Evolutionary conservation across 352 stramenopile species (phyloP), one percentile per base, ranked within the genome.

Genomic region (Peronospora farinosa): DNA sequence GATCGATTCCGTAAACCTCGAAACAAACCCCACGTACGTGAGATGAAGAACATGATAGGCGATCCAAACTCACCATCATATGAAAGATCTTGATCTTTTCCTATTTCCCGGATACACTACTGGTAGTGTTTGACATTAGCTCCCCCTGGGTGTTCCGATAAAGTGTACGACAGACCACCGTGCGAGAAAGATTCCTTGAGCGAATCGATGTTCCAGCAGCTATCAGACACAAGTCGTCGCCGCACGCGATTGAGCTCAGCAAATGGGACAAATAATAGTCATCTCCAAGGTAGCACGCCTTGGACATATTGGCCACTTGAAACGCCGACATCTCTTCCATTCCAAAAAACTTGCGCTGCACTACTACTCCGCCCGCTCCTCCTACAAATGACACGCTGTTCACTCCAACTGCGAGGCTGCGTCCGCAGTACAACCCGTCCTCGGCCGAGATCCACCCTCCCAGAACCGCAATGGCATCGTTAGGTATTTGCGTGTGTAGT

Each of bases 71-170:
- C 72, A 6, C 64, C 69, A 16, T 79, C 72, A 5, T 31, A 39
- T 10, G 71, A 81, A 5, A 82, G 60, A 25, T 77, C 68, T 25
- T 77, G 57, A 10, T 79, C 63, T 13, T 54, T 35, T 7, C 72
- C 72, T 1, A 83, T 38, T 30, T 79, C 66, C 0, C 60, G 60
- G 30, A 83, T 83, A 39, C 72, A 79, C 37, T 79, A 57, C 45
- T 83, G 72, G 21, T 83, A 83, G 49, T 83, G 65, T 51, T 78
- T 68, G 16, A 83, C 72, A 30, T 83, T 83, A 2, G 72, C 66
- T n/a, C 68, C 69, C 3, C 72, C 66, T 1, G 69, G 57, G 33
- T 79, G 68, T 2, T 54, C 35, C 5, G 68, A 75, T 21, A 59
- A 46, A 9, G 57, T 60, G 33, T 53, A 51, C 5, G 65, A 75